Conservation (phyloP, 148 eudicot species). For the Polygonum maritimum region DNA sequence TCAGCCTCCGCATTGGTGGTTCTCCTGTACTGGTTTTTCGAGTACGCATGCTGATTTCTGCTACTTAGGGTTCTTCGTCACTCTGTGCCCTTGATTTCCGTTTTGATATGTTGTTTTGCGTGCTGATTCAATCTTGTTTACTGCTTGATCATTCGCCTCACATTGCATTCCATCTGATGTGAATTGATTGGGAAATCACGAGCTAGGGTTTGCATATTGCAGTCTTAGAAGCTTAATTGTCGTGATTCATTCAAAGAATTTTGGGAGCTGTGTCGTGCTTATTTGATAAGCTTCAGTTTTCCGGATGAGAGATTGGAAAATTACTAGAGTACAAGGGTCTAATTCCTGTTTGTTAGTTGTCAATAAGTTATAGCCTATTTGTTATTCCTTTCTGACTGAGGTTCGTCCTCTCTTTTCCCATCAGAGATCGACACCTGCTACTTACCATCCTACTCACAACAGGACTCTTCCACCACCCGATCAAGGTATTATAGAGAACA, state of each 20-base stretch:
- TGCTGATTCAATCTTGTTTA: background rate
- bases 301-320: background rate
- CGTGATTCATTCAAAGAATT: background rate
- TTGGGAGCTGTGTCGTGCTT: background rate
- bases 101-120: background rate
- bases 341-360: background rate
- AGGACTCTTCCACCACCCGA: conserved; percentile 75
- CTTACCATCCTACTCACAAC: conserved; percentile 75
- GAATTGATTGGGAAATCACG: background rate
- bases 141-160: background rate
- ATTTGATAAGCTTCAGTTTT: background rate
- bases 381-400: background rate
- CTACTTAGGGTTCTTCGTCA: background rate
- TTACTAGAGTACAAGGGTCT: background rate
- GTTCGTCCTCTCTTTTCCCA: background rate
- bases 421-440: conserved; percentile 54
- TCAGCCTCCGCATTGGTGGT: no score
- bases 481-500: conserved; percentile 42
- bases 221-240: background rate
- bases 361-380: background rate
- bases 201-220: background rate
- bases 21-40: no score
- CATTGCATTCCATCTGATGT: background rate
- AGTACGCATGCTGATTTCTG: background rate
- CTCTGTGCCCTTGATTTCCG: background rate